These are phyloP conservation scores for Cystobasidium sp. DNA, from an alignment of 1,284 basidiomycete species.

Conservation along the genomic window DNA sequence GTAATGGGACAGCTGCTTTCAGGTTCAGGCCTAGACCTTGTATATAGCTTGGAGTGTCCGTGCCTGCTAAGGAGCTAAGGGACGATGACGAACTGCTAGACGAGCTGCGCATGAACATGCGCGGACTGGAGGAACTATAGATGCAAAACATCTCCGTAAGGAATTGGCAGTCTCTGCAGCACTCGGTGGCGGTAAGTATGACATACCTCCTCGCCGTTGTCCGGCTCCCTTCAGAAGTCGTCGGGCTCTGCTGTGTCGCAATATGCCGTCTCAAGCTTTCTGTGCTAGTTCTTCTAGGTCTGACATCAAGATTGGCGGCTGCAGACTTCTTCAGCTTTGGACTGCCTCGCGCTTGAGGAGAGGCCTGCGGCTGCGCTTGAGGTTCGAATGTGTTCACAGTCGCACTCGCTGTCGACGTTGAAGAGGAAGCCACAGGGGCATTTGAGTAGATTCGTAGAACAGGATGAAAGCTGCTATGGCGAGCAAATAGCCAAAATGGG, in stretches of 20 bases:
- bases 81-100: slow-evolving; percentile 21
- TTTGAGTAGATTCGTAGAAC: slow-evolving; percentile 20
- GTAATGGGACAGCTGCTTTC: slow-evolving; percentile 2
- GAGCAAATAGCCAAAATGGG: neutral
- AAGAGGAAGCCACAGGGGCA: slow-evolving; percentile 15
- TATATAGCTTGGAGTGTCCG: neutral
- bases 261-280: slow-evolving; percentile 10
- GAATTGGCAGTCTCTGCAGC: neutral
- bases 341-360: slow-evolving; percentile 1
- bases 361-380: neutral
- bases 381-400: slow-evolving; percentile 7
- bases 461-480: slow-evolving; percentile 14
- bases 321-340: neutral
- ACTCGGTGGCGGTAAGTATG: neutral
- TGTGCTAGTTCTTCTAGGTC: slow-evolving; percentile 4
- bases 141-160: too few relatives aligned
- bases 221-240: slow-evolving; percentile 22
- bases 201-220: slow-evolving; percentile 32
- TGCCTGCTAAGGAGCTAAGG: slow-evolving; percentile 10
- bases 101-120: slow-evolving; percentile 3
- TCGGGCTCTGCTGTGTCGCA: slow-evolving; percentile 20
- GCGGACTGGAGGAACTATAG: slow-evolving; percentile 9
- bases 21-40: slow-evolving; percentile 13
- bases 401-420: slow-evolving; percentile 5
- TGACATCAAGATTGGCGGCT: neutral